These are phyloP conservation scores for Trametes sanguinea DNA, from an alignment of 768 basidiomycete genomes.

Conservation along the genomic window DNA sequence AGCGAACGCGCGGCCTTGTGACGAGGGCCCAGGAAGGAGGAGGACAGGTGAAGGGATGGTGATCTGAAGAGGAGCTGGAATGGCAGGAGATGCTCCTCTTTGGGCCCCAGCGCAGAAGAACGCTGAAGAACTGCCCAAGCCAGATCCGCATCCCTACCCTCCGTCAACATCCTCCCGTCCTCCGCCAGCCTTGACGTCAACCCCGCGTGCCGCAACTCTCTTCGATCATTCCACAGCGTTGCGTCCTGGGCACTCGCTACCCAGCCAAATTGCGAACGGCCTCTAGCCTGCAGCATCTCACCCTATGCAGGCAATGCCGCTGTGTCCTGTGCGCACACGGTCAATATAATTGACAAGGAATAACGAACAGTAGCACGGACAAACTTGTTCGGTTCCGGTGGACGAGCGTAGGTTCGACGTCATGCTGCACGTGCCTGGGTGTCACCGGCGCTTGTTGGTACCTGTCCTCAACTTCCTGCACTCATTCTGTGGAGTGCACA, in stretches of 20 bases:
- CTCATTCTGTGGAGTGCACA: neutral
- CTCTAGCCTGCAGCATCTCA: no score
- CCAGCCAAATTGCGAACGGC: no score
- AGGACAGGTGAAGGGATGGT: neutral
- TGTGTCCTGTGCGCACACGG: no score
- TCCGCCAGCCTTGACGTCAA: constrained; percentile 9
- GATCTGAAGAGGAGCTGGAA: constrained; percentile 1
- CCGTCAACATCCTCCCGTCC: neutral
- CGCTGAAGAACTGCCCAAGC: neutral
- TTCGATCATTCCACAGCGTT: neutral
- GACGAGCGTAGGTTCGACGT: constrained; percentile 4
- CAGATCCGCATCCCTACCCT: neutral
- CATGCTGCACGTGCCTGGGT: constrained; percentile 8
- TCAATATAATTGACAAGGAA: no score
- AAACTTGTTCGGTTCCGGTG: neutral
- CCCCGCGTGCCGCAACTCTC: neutral
- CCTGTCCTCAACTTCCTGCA: neutral
- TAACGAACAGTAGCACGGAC: neutral
- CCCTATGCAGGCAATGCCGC: no score
- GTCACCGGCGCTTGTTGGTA: constrained; percentile 2
- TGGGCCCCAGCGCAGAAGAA: neutral
- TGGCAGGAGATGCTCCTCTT: constrained; percentile 10
- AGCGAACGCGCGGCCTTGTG: neutral
- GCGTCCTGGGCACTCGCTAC: no score
- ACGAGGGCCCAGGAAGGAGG: neutral